phyloP scores from a whole-genome alignment of 2,329 filamentous ascomycete genomes.

The Xylariaceae sp. region DNA sequence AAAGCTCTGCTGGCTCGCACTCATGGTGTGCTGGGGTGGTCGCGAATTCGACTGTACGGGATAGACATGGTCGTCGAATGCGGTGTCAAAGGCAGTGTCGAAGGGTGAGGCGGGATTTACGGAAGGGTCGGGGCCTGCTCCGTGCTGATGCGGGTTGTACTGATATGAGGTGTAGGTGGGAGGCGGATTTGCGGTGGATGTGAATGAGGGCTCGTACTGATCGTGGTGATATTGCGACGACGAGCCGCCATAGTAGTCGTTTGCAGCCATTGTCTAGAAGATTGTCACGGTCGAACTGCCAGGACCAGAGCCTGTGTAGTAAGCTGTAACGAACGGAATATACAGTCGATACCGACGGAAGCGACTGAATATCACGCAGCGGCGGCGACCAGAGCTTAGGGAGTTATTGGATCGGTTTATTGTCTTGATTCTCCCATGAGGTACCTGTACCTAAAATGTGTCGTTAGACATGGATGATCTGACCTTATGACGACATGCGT shows the following conservation, averaged over 20 bases:
- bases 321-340: not conserved
- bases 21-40: constrained; percentile 28
- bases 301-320: not conserved
- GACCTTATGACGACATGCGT: not conserved
- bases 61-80: constrained; percentile 65
- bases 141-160: constrained; percentile 27
- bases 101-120: constrained; percentile 50
- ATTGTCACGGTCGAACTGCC: not conserved
- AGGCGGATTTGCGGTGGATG: constrained; percentile 38
- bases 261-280: constrained; percentile 49
- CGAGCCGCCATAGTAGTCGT: constrained; percentile 59
- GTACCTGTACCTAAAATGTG: not conserved
- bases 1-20: constrained; percentile 38
- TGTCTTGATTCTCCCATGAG: not conserved
- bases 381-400: not conserved
- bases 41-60: constrained; percentile 39
- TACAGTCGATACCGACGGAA: not conserved
- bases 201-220: constrained; percentile 37
- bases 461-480: not conserved
- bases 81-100: constrained; percentile 59
- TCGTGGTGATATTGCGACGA: constrained; percentile 35
- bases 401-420: not conserved
- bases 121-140: constrained; percentile 17
- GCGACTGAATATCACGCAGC: not conserved
- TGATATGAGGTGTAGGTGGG: constrained; percentile 38